Evolutionary conservation across 768 basidiomycete species (phyloP), one percentile per base, ranked within the genome.

Genomic region (Hebeloma cylindrosporum): DNA sequence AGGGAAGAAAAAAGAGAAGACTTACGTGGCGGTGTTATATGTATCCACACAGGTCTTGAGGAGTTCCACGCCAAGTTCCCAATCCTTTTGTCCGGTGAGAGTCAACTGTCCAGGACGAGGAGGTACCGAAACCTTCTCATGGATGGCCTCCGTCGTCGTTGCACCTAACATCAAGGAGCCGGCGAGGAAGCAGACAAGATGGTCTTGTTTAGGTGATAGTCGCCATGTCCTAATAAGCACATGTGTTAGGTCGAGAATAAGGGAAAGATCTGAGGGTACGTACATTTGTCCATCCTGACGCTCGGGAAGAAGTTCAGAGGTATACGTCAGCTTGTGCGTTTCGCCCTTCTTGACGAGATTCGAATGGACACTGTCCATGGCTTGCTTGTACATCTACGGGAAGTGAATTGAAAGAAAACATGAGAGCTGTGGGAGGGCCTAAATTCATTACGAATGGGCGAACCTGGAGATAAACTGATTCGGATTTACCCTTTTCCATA

Each of bases 101-200:
- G 82, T 73, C n/a, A 93, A 72, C 52, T 89, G 73, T 7, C 67
- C 64, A 18, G 69, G 63, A 14, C 68, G 68, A 1, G 90, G 90
- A 8, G 90, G 88, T 16, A 87, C 64, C 5, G 85, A 84, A 7
- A 85, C 78, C 2, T 62, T 63, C 14, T 64, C 58, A 3, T 59
- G 64, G n/a, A 69, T 53, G 2, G 78, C 74, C 21, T 80, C 85
- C 0, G 78, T 70, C 2, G 76, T 81, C 0, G 83, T 85, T 7
- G 92, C 87, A 20, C 95, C 93, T 1, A 97, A 74, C 75, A 98
- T 82, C 47, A 98, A 79, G 0, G 88, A 88, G 1, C 93, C 95
- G 32, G 84, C 92, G 31, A 98, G 71, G 80, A 96, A 98, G 66
- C 95, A 97, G 2, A 89, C 93, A 16, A 97, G 80, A 60, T 97